phyloP scores from a whole-genome alignment of 2,329 filamentous ascomycete species.

The Sporothrix inflata region DNA sequence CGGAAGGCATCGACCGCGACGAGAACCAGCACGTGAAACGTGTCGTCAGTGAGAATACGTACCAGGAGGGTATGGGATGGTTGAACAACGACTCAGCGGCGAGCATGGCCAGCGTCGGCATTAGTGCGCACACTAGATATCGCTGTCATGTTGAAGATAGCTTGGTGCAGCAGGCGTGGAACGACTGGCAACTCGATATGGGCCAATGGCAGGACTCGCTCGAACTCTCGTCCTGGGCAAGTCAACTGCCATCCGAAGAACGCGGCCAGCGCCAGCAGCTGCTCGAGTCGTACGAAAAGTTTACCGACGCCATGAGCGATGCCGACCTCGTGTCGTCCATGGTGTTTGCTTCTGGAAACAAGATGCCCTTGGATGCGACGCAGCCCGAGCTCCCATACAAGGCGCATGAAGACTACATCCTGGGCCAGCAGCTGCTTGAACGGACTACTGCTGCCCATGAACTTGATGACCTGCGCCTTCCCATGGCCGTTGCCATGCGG shows the following conservation, averaged over 20 bases:
- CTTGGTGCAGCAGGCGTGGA: constrained; percentile 65
- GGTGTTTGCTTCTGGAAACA: constrained; percentile 48
- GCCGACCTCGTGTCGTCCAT: constrained; percentile 63
- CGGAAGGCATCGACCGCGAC: constrained; percentile 70
- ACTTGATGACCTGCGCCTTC: constrained; percentile 37
- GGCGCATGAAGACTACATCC: constrained; percentile 54
- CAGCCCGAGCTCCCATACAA: constrained; percentile 58
- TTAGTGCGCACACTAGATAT: constrained; percentile 33
- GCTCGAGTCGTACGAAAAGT: constrained; percentile 57
- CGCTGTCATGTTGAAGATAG: constrained; percentile 58
- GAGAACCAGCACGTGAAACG: constrained; percentile 69
- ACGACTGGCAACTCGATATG: constrained; percentile 68
- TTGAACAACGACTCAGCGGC: constrained; percentile 61
- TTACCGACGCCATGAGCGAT: constrained; percentile 65
- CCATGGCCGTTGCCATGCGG: constrained; percentile 43
- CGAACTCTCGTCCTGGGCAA: constrained; percentile 47
- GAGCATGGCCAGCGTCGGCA: constrained; percentile 40
- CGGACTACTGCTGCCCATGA: constrained; percentile 45
- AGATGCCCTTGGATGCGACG: constrained; percentile 62
- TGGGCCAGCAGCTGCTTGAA: constrained; percentile 55
- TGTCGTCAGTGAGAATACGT: constrained; percentile 81
- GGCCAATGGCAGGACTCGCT: constrained; percentile 57
- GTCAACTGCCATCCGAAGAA: constrained; percentile 34
- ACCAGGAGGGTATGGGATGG: constrained; percentile 76
- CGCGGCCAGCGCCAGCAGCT: constrained; percentile 37